Evolutionary conservation across 768 basidiomycete species (phyloP), one percentile per base, ranked within the genome.

Genomic region (Dacryopinax primogenitus): DNA sequence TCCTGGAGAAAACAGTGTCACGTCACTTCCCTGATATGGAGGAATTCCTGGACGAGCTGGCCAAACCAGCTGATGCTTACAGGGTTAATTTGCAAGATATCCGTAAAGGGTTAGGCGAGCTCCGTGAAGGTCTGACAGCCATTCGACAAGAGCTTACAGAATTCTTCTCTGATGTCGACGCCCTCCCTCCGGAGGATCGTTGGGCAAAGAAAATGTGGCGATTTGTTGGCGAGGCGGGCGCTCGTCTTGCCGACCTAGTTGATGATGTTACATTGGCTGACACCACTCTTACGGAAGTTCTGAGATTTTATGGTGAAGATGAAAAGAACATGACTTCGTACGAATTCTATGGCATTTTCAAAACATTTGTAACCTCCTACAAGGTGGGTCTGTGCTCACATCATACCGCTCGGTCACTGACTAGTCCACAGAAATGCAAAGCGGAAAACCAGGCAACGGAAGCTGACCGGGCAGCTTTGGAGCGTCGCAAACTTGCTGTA

Each of bases 261-360:
- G 94, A 99, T 71, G 86, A 91, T 69, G 86, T 95, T 67, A 88
- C 87, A 65, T 82, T 86, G 65, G 93, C 95, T 0, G 90, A 92
- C 28, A 80, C 86, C 1, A 85, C 84, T 0, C 92, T 92, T 72
- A 80, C 81, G 34, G 91, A 95, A 68, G 92, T 92, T 18, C 81
- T 95, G 66, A 85, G 81, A 65, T 95, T 92, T 72, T 99, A 89
- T 72, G 93, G 94, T 12, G 96, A 99, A 75, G 94, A 96, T 37
- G 87, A 90, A 69, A 89, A 87, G 74, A 87, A 79, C 67, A 85
- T 87, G 83, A 77, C 86, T 61, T 91, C 92, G 0, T 81, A 87
- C 1, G 95, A 97, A 71, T 99, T 98, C 78, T 99, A 92, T 76
- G 92, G 86, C 13, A 86, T 95, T 70, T 97, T 98, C 83, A 93